Base-by-base conservation (phyloP, 1,139 yeast species). In the Nadsonia starkeyi-henricii region DNA sequence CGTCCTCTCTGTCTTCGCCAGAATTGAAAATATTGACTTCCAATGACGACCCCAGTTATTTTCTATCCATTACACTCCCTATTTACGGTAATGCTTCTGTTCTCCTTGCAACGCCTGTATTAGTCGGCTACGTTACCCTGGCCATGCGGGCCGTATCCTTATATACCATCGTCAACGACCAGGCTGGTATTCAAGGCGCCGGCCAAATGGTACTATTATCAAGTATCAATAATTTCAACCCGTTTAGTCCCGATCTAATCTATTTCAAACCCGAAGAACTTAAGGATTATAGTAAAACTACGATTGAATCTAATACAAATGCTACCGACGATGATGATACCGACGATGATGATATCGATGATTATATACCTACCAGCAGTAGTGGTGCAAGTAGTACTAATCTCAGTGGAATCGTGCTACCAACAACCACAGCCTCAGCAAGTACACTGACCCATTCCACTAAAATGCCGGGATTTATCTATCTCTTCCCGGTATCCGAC, bases 11-110 rank as follows among this genome's bases (percentile, higher is more conserved):
- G 88, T 1, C 61, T 84, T 66, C 69, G 26, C 61, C 68, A 12
- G 67, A 72, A 52, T 15, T n/a, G 5, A 33, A n/a, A 33, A 33
- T 4, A 7, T 5, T 3, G 12, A 7, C 30, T 12, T 26, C 30
- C 17, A 12, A 15, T 13, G 15, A 26, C 12, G 15, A 15, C 12
- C 39, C 5, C 17, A 5, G 39, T 13, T 53, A 70, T 55, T 74
- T 72, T 58, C 64, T 78, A 65, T 79, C 85, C 1, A 58, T 80
- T 44, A 78, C 86, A 0, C 57, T 86, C 5, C 93, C 96, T 0
- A 75, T 88, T 1, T 78, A 72, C 58, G 77, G 86, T 17, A 82
- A 84, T 59, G 73, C 81, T n/a, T 83, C 95, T 3, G 81, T 85
- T 23, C 68, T 85, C 47, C 64, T 82, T 23, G 66, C 73, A 28